These are phyloP conservation scores for Penicillium alfredii DNA, from an alignment of 495 filamentous ascomycete genomes.

Conservation along the genomic window DNA sequence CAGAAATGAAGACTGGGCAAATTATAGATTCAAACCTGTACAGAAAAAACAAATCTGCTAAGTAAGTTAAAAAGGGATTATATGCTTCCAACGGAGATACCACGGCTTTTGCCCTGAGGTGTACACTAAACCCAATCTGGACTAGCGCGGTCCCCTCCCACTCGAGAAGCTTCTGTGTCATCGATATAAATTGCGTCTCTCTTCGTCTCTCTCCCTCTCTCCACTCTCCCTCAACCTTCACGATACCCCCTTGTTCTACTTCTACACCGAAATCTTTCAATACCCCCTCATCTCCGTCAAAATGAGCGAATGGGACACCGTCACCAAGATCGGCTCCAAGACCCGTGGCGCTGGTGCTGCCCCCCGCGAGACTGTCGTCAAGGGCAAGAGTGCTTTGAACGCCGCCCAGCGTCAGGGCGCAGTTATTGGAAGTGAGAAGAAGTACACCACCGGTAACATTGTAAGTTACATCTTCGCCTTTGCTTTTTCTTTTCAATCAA, in stretches of 20 bases:
- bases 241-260: conserved; percentile 9
- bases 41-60: too few species aligned
- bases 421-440: conserved; percentile 88
- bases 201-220: too few species aligned
- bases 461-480: conserved; percentile 49
- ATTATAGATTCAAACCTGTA: too few species aligned
- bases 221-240: conserved; percentile 28
- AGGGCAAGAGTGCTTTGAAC: conserved; percentile 82
- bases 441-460: conserved; percentile 66
- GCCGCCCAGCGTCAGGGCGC: conserved; percentile 76
- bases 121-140: conserved; percentile 18
- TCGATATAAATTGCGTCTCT: conserved; percentile 37
- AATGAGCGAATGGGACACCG: conserved; percentile 73
- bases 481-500: too few species aligned
- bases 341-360: conserved; percentile 50
- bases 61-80: too few species aligned
- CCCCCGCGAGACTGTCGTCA: conserved; percentile 77
- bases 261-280: conserved; percentile 3
- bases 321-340: conserved; percentile 91
- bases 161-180: conserved; percentile 45
- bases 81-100: too few species aligned
- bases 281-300: conserved; percentile 2
- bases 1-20: too few species aligned
- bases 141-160: conserved; percentile 28
- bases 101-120: too few species aligned